Base-by-base conservation (phyloP, 306 rosid genomes). In the Malus sieversii region DNA sequence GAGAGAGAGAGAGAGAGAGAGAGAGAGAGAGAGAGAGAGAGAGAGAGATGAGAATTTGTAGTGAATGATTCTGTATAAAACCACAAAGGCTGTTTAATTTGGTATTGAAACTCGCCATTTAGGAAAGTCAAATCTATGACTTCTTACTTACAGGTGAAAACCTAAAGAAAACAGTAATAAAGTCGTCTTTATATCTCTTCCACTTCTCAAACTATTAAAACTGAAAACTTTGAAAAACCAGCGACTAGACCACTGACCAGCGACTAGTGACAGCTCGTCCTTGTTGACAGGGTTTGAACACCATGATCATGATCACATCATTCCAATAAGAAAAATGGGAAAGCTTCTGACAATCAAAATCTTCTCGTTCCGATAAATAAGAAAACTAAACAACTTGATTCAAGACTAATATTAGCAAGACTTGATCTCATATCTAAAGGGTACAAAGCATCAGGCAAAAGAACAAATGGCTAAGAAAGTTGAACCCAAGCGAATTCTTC, bases 401-500 rank as follows among this genome's bases (percentile, higher is more conserved):
- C 13, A 6, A 15, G 22, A 30, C 33, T 63, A 61, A 72, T 8
- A 52, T 1, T 71, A 57, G 1, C 22, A 57, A 16, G 52, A 73
- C 77, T 42, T 40, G 55, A 25, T 23, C 76, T 12, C 30, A 60
- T 57, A 42, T 73, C 14, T 23, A 30, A 22, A 60, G 0, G n/a
- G 44, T 35, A 40, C 25, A 45, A 59, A 16, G 38, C 4, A 59
- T 16, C 22, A 1, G 30, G 40, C n/a, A 72, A 72, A 12, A 61
- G 8, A 62, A 44, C 59, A 60, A 88, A 82, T 60, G 86, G 80
- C 60, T 76, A 66, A 51, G 81, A 79, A 72, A 91, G 83, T 75
- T 91, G 97, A 75, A 89, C 87, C 90, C 91, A 91, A 68, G 87
- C 91, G 75, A 42, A 88, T 82, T 91, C 92, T 63, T 91, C 78